phyloP scores from a whole-genome alignment of 2,329 filamentous ascomycete species.

The Arthrobotrys entomopaga region DNA sequence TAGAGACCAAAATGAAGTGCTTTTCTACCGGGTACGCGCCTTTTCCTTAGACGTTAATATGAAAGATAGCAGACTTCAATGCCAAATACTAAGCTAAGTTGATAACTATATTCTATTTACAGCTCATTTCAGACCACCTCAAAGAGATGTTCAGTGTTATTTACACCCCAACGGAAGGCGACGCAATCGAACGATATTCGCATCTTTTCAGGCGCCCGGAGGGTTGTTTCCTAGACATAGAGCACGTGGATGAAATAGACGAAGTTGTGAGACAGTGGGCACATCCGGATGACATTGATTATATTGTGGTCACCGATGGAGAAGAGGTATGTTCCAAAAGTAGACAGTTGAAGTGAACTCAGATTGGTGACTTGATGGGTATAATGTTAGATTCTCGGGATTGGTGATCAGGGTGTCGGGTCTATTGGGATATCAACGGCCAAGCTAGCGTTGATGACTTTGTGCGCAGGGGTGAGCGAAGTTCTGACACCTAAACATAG shows the following conservation, averaged over 20 bases:
- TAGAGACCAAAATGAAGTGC: constrained; percentile 84
- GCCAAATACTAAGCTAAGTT: too few relatives aligned
- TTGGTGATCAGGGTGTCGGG: constrained; percentile 87
- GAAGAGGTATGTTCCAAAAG: constrained; percentile 54
- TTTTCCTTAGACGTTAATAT: too few relatives aligned
- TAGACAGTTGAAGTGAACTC: too few relatives aligned
- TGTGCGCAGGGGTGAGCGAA: constrained; percentile 88
- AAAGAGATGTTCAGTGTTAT: constrained; percentile 91
- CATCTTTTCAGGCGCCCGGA: constrained; percentile 79
- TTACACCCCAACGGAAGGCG: constrained; percentile 89
- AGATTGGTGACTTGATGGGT: neutral
- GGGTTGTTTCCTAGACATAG: constrained; percentile 77
- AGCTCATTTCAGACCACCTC: constrained; percentile 79
- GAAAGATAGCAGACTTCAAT: too few relatives aligned
- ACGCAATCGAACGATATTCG: constrained; percentile 87
- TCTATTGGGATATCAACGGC: constrained; percentile 85
- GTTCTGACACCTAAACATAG: neutral
- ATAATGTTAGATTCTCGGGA: constrained; percentile 74
- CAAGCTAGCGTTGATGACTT: constrained; percentile 82
- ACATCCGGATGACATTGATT: constrained; percentile 78
- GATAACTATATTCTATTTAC: too few relatives aligned
- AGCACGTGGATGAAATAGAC: constrained; percentile 55
- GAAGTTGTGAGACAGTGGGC: constrained; percentile 69
- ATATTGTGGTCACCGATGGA: constrained; percentile 83
- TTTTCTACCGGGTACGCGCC: constrained; percentile 75